A percentile compares a stretch with the other conserved stretches of the same genome.
Evolutionary conservation across 192 early-diverging fungal species (phyloP).

Genomic region (Polychytrium aggregatum): DNA sequence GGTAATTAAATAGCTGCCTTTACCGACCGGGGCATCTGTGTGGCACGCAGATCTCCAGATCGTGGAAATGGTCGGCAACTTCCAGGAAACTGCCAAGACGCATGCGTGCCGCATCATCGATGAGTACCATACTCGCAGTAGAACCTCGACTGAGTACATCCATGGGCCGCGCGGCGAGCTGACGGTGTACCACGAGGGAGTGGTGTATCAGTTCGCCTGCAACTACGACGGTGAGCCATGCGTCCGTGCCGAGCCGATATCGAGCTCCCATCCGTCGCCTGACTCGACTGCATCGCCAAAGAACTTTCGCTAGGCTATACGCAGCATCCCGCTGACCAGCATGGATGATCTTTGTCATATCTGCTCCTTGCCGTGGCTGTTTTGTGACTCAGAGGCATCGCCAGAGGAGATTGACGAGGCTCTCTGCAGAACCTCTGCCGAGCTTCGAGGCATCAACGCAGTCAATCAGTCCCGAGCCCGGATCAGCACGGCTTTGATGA

Average conservation of each 20-base stretch:
- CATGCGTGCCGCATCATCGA: slow-evolving; percentile 34
- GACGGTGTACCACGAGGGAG: slow-evolving; percentile 34
- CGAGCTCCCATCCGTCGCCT: too few species aligned
- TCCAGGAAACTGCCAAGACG: slow-evolving; percentile 30
- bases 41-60: slow-evolving; percentile 25
- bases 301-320: too few species aligned
- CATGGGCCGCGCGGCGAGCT: too few species aligned
- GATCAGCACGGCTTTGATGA: slow-evolving; percentile 35
- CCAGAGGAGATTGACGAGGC: slow-evolving; percentile 19
- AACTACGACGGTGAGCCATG: slow-evolving; percentile 30
- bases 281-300: too few species aligned
- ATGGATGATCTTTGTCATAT: slow-evolving; percentile 1
- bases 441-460: slow-evolving; percentile 31
- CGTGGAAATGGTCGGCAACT: slow-evolving; percentile 33
- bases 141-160: too few species aligned
- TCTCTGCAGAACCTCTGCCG: slow-evolving; percentile 18
- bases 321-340: too few species aligned
- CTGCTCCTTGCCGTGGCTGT: background rate
- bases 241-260: too few species aligned
- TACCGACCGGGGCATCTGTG: too few species aligned
- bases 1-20: too few species aligned
- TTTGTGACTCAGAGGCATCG: slow-evolving; percentile 13
- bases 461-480: slow-evolving; percentile 16
- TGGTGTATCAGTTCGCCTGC: slow-evolving; percentile 30
- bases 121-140: slow-evolving; percentile 37